Base-by-base conservation (phyloP, 148 eudicot species). In the Camellia granthamiana region DNA sequence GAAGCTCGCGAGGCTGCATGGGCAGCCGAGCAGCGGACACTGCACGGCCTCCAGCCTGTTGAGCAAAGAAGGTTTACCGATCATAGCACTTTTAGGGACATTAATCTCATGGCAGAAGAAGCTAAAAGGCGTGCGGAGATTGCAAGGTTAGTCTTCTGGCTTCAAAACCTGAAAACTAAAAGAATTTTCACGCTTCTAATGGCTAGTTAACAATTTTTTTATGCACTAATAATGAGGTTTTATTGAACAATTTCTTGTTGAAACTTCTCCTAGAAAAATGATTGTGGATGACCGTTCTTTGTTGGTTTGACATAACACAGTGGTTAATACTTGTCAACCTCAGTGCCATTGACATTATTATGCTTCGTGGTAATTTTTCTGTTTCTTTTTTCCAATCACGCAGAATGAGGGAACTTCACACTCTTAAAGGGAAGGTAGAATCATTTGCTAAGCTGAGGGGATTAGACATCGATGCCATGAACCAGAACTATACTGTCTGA, bases 101-200 rank as follows among this genome's bases (percentile, higher is more conserved):
- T 87, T 73, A 86, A 80, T 82, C 70, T 80, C 23, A 91, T 91
- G 92, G 94, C 94, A 30, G 94, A 91, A 74, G 92, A 91, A 81
- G 89, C 94, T 84, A 91, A 76, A 75, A 83, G 80, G 23, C 82
- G 92, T 19, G 94, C 94, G 47, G 94, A 89, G 61, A 85, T 91
- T 47, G 88, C 89, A 78, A 91, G 94, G 93, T 90, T 43, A 72
- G 82, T 51, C 58, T 10, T 72, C n/a, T 11, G 0, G 11, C 38
- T 30, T 30, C 38, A 30, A 30, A 30, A 30, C 1, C 38, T 30
- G 38, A 30, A 30, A 30, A 30, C 38, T 30, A 30, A 30, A 30
- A 30, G 38, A 30, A 30, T 30, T 30, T 30, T 30, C 38, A 1
- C 38, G 1, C 38, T 30, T 30, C 38, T 30, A 30, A 30, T 30